Base-by-base conservation (phyloP, 1,284 basidiomycete genomes). In the Entoloma clypeatum region DNA sequence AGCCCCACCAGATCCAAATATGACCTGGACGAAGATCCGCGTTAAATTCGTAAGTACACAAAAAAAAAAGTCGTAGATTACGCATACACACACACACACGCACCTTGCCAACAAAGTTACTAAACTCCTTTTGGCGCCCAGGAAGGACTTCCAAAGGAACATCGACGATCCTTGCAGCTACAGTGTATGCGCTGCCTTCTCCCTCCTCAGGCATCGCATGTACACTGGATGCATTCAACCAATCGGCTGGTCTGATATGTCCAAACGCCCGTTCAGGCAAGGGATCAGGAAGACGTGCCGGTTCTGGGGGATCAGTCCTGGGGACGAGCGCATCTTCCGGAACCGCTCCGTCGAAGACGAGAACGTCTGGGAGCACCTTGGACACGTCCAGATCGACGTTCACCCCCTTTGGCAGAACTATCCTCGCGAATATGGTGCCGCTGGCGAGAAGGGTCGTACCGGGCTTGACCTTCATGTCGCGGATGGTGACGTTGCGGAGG, bases 71-170 rank as follows among this genome's bases (percentile, higher is more conserved):
- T 42, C 24, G 26, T 46, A 43, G 23, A 22, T 33, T 47, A n/a
- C n/a, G n/a, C n/a, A n/a, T n/a, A n/a, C n/a, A n/a, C n/a, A n/a
- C n/a, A n/a, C n/a, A n/a, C n/a, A 10, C 17, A 48, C 64, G 11
- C 37, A 83, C 85, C 77, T 88, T 89, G 49, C 72, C 64, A 11
- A 89, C 75, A 47, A 89, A 89, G 45, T 71, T 69, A 45, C 81
- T 77, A 50, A 89, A 86, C 50, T 84, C 75, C 44, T 71, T 74
- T 58, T 86, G 72, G 32, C 86, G 71, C 3, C 86, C 85, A 0
- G 85, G 83, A 1, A 89, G 64, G 11, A 89, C 82, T 43, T 86
- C 66, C 19, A 89, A 62, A 8, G 86, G 84, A 10, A 86, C 79
- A 51, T 88, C 81, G 1, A 72, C 69, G 31, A 89, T 73, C 48